Evolutionary conservation across 2,329 filamentous ascomycete genomes (phyloP), one percentile per base, ranked within the genome.

Genomic region (Apiospora sp.): DNA sequence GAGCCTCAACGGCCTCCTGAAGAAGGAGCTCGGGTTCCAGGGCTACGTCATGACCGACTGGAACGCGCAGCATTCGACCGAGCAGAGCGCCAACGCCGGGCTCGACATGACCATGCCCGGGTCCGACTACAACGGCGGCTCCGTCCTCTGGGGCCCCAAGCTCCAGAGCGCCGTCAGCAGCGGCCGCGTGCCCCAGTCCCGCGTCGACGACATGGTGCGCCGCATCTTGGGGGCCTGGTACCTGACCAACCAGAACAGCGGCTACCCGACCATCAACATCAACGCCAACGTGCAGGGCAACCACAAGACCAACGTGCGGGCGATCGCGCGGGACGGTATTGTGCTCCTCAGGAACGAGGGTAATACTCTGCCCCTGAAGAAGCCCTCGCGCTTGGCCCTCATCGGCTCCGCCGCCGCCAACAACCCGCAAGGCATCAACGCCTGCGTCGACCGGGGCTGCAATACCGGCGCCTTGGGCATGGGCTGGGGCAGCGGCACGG

Each of bases 71-170:
- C 92, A 95, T 82, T 90, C 90, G 34, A 94, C 93, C 73, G 89
- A 90, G 12, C 87, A 87, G 13, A 87, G 88, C 70, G 90, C 93
- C 34, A 86, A 92, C 74, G 88, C 90, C 34, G 94, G 94, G 41
- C 81, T 96, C 74, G 93, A 96, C 80, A 94, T 95, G 93, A 91
- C 91, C 2, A 96, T 96, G 93, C 93, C 93, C 0, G 94, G 94
- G 72, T 90, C 84, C 70, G 85, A 88, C 76, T 90, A 81, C 78
- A 89, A 89, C 79, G 84, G 86, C 67, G 82, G 82, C 44, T 86
- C 83, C 58, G 80, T 89, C 3, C 84, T 88, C 49, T 91, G 90
- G 89, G 90, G 90, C 0, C 81, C 84, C 13, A 84, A 84, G 73
- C 86, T 92, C 22, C 82, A 83, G 71, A 83, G 78, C 68, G 89